A percentile compares a stretch with the other conserved stretches of the same genome.
Evolutionary conservation across 176 grass and related monocot species (phyloP).

Genomic region (Cymbopogon citratus): DNA sequence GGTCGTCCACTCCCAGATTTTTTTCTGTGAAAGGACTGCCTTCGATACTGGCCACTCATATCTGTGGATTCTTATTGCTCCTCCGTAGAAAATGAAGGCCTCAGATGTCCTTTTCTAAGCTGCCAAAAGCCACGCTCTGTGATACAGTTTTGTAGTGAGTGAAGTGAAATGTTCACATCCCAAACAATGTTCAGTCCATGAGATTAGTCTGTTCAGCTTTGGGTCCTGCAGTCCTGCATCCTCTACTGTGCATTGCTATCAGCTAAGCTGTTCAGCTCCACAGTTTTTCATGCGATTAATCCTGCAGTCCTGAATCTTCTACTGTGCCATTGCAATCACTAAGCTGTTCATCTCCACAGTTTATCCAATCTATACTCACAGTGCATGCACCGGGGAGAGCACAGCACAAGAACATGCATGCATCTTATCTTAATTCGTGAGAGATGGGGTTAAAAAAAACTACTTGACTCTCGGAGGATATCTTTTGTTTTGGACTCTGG

Average conservation of each 20-base stretch:
- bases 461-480: neutral
- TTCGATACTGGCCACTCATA: neutral
- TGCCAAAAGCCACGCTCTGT: neutral
- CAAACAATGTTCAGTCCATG: neutral
- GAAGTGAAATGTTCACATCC: neutral
- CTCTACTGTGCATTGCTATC: neutral
- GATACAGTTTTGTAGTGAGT: neutral
- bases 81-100: neutral
- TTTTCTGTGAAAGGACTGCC: neutral
- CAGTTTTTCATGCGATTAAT: too few species aligned
- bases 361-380: neutral
- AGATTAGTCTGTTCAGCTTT: neutral
- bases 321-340: too few species aligned
- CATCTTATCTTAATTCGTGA: neutral
- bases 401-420: neutral
- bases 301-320: too few species aligned
- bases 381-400: constrained; percentile 6
- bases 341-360: neutral
- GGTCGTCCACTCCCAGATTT: neutral
- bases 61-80: neutral
- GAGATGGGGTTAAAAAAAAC: neutral
- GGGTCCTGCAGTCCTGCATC: neutral
- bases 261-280: neutral
- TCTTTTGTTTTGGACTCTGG: constrained; percentile 1
- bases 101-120: neutral